Evolutionary conservation across 2,329 filamentous ascomycete species (phyloP), one percentile per base, ranked within the genome.

Genomic region (Epichloe bromicola): DNA sequence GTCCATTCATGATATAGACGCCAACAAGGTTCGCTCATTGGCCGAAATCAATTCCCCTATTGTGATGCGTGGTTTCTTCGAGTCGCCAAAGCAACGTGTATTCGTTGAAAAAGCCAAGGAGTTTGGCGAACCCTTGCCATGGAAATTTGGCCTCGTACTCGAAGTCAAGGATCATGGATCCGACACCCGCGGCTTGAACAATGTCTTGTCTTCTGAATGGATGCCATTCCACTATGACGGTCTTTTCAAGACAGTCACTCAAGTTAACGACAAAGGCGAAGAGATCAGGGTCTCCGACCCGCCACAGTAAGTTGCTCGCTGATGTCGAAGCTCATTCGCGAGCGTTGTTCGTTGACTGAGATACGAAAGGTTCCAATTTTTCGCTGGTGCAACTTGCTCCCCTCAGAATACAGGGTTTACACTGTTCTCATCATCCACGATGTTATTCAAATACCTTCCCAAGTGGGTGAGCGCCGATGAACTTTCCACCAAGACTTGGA

Each of bases 181-280:
- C 1, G 65, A 73, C 5, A 67, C 68, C 0, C 62, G 66, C 11
- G 68, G 71, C 0, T 61, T 72, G 19, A 79, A 78, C 54, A 78
- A 78, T 40, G 74, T 79, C 3, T 65, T 76, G 2, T 30, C 73
- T 0, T 67, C 70, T 2, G 75, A 78, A 52, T 71, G 72, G 54
- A 78, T 79, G 75, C 76, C 77, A 0, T 76, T 77, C 60, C 76
- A 80, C 55, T 80, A 71, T 38, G 76, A 80, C 47, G 77, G 76
- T 0, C 61, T 79, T 30, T 80, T 79, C 65, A 79, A 78, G 57
- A 73, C 74, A 0, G 65, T 67, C 10, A 72, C 72, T 48, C 58
- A 66, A 19, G 60, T 51, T 0, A 62, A 70, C 2, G 63, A 65
- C 2, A 60, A 67, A 1, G 73, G 70, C 0, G 65, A 67, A 5